Base-by-base conservation (phyloP, 257 asterid species). In the Cordia subcordata region DNA sequence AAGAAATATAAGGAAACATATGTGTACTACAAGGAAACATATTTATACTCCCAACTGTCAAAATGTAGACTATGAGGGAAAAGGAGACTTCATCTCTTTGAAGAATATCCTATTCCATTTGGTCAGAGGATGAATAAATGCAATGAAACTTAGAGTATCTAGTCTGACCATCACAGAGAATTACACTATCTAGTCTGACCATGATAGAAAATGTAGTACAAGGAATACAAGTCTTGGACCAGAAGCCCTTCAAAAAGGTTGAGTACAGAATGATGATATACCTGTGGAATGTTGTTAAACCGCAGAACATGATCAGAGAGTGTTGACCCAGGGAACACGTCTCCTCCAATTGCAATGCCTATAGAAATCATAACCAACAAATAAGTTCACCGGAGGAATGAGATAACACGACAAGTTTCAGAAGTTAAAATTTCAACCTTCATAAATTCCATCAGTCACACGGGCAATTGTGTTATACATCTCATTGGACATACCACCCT, bases 321-420 rank as follows among this genome's bases (percentile, higher is more conserved):
- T 45, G 99, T 89, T 16, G 99, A 93, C 17, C 99, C 99, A 56
- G 99, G 99, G 73, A 93, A 89, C 72, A 93, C 99, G 67, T 93
- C 99, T 73, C 99, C 99, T 68, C 99, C 99, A 17, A 93, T 93
- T 49, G 99, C 99, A 80, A 93, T 89, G 61, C 99, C 99, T 93
- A 65, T 27, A 69, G 44, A 49, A 27, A 61, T 64, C 65, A 76
- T 71, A 33, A n/a, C n/a, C 51, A 49, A 40, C 18, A 44, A 55
- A n/a, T 46, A 47, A 17, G 13, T 16, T n/a, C 49, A 54, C 17
- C 22, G 13, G 60, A 38, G 49, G 59, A 57, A 35, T 49, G 39
- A 62, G 21, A 19, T 46, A 62, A 55, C 39, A 53, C 51, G 42
- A 46, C 33, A 54, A 23, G 58, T 51, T 58, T 33, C 22, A 50